Base-by-base conservation (phyloP, 202 grass and related monocot genomes). In the Elaeis oleifera region DNA sequence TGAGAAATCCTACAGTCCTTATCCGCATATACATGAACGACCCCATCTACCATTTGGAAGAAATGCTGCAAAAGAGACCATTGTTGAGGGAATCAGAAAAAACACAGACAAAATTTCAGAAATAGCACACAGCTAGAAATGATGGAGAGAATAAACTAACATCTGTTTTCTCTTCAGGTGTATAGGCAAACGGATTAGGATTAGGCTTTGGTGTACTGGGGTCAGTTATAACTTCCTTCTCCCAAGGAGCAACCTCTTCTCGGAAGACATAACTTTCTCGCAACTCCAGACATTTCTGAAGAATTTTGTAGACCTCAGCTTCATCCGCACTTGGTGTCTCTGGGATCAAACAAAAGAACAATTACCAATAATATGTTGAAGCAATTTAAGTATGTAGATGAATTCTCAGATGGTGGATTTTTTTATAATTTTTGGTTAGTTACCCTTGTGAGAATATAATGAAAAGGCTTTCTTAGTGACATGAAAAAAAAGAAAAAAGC, bases 191-290 rank as follows among this genome's bases (percentile, higher is more conserved):
- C 16, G 90, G 90, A 53, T 85, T 85, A 53, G 86, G 78, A 39
- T 85, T 90, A 49, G 90, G 90, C 61, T 96, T 96, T 61, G 90
- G 90, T 50, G 86, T 96, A 73, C 86, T 85, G 71, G 90, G 90
- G 60, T 96, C 90, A 67, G 86, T 96, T 85, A 96, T 96, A 27
- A 88, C 73, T 64, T 96, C 90, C 71, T 90, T 96, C 73, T 88
- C 86, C 90, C 90, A 96, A 57, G 84, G 84, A 76, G 86, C 81
- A 68, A 88, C 73, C 79, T 85, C 90, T 84, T 96, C 90, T 85
- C 70, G 85, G 75, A 85, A 96, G 48, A 96, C 63, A 71, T 96
- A 96, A 23, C 32, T 80, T 67, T 96, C 81, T 64, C 90, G 83
- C 63, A 96, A 69, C 56, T 90, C 81, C 70, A 96, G 90, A 64